Percentiles rank a stretch among this genome's conserved stretches.
phyloP scores from a whole-genome alignment of 2,329 filamentous ascomycete species.

The Aspergillus brunneoviolaceus region DNA sequence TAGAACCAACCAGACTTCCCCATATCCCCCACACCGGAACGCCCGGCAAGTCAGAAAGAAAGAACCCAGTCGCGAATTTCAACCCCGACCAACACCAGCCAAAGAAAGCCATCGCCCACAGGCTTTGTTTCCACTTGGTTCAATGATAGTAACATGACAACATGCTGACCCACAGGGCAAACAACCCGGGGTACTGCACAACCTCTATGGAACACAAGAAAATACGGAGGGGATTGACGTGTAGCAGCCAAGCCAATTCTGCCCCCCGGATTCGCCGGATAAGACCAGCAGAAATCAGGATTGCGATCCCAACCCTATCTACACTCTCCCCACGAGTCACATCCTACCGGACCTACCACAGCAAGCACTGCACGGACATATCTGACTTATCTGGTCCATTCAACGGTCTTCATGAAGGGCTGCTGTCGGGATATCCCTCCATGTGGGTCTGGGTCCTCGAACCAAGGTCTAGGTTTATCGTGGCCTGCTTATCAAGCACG shows the following conservation, averaged over 20 bases:
- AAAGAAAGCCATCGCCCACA: not conserved
- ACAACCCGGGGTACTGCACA: not conserved
- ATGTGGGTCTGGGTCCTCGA: not conserved
- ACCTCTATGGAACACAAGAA: too few relatives aligned
- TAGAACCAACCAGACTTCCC: too few relatives aligned
- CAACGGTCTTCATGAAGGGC: not conserved
- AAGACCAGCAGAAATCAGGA: not conserved
- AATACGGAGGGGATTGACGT: not conserved
- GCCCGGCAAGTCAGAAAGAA: too few relatives aligned
- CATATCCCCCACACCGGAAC: too few relatives aligned
- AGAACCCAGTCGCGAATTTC: too few relatives aligned
- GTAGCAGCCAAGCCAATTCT: not conserved
- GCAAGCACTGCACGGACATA: not conserved
- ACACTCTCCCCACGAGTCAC: not conserved
- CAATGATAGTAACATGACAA: not conserved
- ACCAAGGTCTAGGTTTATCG: not conserved
- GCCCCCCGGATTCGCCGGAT: slow-evolving; percentile 5
- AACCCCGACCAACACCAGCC: too few relatives aligned
- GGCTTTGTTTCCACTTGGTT: slow-evolving; percentile 18
- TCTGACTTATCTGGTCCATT: not conserved
- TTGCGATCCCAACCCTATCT: not conserved
- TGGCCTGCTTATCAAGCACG: slow-evolving; percentile 7
- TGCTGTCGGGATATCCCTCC: not conserved
- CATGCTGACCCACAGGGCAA: not conserved
- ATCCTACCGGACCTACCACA: not conserved